Evolutionary conservation across 2,329 filamentous ascomycete genomes (phyloP).

Genomic region (Aspergillus calidoustus): DNA sequence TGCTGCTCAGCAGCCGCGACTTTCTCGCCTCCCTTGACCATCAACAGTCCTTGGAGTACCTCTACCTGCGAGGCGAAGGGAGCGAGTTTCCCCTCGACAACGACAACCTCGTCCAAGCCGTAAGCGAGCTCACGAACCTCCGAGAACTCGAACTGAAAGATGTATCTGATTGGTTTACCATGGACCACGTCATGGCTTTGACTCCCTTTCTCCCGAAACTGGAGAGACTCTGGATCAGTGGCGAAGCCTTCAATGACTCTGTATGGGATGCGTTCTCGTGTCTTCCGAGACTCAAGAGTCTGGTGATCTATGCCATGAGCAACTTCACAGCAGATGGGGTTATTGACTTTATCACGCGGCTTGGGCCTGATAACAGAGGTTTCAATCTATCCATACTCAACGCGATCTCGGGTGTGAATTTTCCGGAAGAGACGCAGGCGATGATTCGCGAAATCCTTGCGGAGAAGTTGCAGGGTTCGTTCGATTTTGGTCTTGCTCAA

Average conservation of each 20-base stretch:
- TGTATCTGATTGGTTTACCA: slow-evolving; percentile 39
- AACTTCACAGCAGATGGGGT: slow-evolving; percentile 38
- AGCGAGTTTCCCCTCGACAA: slow-evolving; percentile 32
- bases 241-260: slow-evolving; percentile 34
- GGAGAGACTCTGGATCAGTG: slow-evolving; percentile 40
- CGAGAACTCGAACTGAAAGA: slow-evolving; percentile 39
- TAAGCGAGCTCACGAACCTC: slow-evolving; percentile 35
- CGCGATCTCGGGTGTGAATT: slow-evolving; percentile 25
- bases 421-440: slow-evolving; percentile 33
- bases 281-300: slow-evolving; percentile 33
- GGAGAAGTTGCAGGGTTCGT: slow-evolving; percentile 27
- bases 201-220: slow-evolving; percentile 35
- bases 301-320: slow-evolving; percentile 38
- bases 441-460: slow-evolving; percentile 34
- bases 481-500: slow-evolving; percentile 30
- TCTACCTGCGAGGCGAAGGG: slow-evolving; percentile 38
- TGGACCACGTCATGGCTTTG: slow-evolving; percentile 35
- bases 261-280: slow-evolving; percentile 32
- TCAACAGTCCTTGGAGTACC: slow-evolving; percentile 32
- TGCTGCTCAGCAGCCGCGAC: slow-evolving; percentile 25
- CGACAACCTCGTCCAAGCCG: slow-evolving; percentile 34
- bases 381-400: slow-evolving; percentile 37
- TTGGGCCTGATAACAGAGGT: slow-evolving; percentile 35
- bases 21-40: slow-evolving; percentile 36
- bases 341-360: slow-evolving; percentile 35